These are phyloP conservation scores for Symmetrospora coprosmae DNA, from an alignment of 768 basidiomycete genomes.

Conservation along the genomic window DNA sequence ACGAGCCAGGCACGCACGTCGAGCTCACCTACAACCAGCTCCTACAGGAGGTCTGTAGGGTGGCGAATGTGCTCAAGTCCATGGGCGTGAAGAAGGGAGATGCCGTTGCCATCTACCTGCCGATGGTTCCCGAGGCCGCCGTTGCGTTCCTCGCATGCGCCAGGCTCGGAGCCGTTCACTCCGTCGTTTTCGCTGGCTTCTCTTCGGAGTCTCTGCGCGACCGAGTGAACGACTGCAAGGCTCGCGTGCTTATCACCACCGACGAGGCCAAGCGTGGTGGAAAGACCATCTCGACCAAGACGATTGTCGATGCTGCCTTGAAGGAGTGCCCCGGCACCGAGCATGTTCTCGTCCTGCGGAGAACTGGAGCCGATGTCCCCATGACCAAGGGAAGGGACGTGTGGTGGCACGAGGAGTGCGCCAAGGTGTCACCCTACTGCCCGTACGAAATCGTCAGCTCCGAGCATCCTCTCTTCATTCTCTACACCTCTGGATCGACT, in stretches of 20 bases:
- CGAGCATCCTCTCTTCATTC: constrained; percentile 97
- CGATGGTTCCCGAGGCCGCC: constrained; percentile 76
- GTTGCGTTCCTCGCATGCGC: constrained; percentile 96
- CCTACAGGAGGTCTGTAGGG: constrained; percentile 67
- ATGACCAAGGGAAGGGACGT: constrained; percentile 73
- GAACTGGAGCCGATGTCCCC: constrained; percentile 68
- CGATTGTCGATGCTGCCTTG: constrained; percentile 81
- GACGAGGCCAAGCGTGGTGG: constrained; percentile 91
- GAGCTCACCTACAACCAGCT: constrained; percentile 70
- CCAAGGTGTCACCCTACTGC: constrained; percentile 72
- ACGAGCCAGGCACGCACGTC: constrained; percentile 69
- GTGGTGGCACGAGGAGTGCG: constrained; percentile 93
- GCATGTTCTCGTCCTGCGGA: constrained; percentile 73
- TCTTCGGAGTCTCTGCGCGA: constrained; percentile 86
- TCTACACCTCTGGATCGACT: constrained; percentile 74
- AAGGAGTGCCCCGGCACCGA: constrained; percentile 70
- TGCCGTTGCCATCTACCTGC: constrained; percentile 75
- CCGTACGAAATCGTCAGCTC: constrained; percentile 70
- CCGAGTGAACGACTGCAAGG: constrained; percentile 74
- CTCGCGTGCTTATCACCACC: constrained; percentile 80
- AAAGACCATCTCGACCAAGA: constrained; percentile 84
- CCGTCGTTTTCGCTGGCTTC: constrained; percentile 95
- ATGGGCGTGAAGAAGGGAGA: constrained; percentile 91
- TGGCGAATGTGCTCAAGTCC: constrained; percentile 81
- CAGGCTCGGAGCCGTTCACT: constrained; percentile 89